Evolutionary conservation across 768 basidiomycete species (phyloP).

Genomic region (Pleurotus citrinopileatus): DNA sequence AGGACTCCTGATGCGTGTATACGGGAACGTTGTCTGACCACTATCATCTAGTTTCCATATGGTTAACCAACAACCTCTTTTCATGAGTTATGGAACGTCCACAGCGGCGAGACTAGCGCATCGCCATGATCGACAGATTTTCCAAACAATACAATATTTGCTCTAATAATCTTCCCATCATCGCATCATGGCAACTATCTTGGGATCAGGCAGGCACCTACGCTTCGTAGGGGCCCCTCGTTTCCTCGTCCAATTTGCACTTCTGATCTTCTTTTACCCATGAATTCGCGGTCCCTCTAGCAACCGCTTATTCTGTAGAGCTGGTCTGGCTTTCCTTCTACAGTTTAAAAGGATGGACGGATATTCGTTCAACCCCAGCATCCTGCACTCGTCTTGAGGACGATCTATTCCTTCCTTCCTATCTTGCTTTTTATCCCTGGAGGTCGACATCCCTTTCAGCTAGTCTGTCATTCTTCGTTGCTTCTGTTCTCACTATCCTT

Average conservation of each 20-base stretch:
- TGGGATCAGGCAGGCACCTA: too few species aligned
- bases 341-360: background rate
- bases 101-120: too few species aligned
- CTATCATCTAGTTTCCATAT: too few species aligned
- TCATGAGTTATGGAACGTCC: too few species aligned
- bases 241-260: background rate
- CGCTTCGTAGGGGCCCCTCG: too few species aligned
- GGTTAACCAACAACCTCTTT: too few species aligned
- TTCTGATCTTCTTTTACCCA: background rate
- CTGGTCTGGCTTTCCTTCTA: background rate
- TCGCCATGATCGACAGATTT: too few species aligned
- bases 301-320: background rate
- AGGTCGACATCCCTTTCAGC: conserved; percentile 14
- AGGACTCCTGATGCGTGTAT: too few species aligned
- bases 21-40: too few species aligned
- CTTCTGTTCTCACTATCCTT: conserved; percentile 1
- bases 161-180: too few species aligned
- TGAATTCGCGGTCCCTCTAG: background rate
- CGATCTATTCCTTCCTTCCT: conserved; percentile 18
- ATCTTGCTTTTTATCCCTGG: conserved; percentile 11
- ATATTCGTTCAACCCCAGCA: conserved; percentile 12
- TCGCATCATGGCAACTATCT: too few species aligned
- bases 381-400: conserved; percentile 20
- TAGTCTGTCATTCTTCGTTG: conserved; percentile 10
- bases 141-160: too few species aligned